Evolutionary conservation across 768 basidiomycete genomes (phyloP), one percentile per base, ranked within the genome.

Genomic region (Suillus ampliporus): DNA sequence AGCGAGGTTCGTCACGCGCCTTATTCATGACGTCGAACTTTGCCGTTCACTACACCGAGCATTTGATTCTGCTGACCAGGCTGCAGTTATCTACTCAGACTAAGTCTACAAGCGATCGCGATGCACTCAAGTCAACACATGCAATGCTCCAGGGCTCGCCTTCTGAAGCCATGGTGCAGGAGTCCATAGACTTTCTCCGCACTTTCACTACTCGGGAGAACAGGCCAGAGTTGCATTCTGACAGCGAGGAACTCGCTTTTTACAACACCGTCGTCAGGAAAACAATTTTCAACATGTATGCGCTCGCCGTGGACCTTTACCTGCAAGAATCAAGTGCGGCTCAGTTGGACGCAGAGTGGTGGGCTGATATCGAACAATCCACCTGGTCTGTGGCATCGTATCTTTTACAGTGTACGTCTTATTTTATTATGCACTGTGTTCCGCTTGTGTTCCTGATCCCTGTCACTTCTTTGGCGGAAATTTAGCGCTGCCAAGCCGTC

Each of bases 321-420:
- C 74, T 97, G 62, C 70, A 79, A 11, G 86, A 92, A 69, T 92
- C 95, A 1, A 79, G 85, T 10, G 74, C 86, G 38, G 85, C 88
- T 14, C 94, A 95, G 68, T 75, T 81, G 8, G 92, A 95, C 68
- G 86, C 91, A 21, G 86, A 91, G 50, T 97, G 91, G 90, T 98
- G 95, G 95, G 82, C 83, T 17, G 83, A 86, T 34, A 73, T 91
- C 46, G 88, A 89, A 65, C 82, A 86, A 37, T 93, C 90, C 4
- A 70, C 79, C 31, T 66, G 76, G 57, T 83, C 80, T 21, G 81
- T 89, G 11, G 82, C 83, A 4, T 77, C 84, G 70, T 94, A 91
- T 74, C 79, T 96, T 31, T 65, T 96, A 2, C 91, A 95, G 79
- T 92, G 94, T 96, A 70, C 68, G 89, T 79, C 6, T 47, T 1